Conservation (phyloP, 2,329 filamentous ascomycete genomes). For the Zelopaecilomyces penicillatus region DNA sequence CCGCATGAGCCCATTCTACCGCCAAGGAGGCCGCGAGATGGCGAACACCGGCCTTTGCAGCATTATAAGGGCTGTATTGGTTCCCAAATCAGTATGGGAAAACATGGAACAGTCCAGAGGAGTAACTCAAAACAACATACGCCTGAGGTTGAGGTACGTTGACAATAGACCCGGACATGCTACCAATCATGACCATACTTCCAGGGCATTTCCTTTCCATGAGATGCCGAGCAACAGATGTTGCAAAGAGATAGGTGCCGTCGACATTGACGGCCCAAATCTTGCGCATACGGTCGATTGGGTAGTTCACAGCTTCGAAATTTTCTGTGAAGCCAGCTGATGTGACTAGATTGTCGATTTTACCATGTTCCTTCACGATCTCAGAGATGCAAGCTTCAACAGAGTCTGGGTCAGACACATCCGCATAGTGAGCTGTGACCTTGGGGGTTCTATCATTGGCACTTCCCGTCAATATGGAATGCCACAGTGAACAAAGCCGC, state of each 20-base stretch:
- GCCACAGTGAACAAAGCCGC: background rate
- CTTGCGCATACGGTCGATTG: conserved; percentile 83
- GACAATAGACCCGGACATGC: conserved; percentile 89
- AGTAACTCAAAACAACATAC: conserved; percentile 31
- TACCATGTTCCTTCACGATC: conserved; percentile 52
- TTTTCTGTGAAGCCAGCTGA: conserved; percentile 97
- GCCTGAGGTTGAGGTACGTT: conserved; percentile 92
- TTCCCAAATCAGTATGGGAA: background rate
- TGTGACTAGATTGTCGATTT: conserved; percentile 86
- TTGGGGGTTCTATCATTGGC: conserved; percentile 42
- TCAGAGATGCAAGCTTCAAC: conserved; percentile 67
- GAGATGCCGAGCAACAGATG: conserved; percentile 75
- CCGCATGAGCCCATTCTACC: conserved; percentile 84
- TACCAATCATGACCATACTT: conserved; percentile 89
- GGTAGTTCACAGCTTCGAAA: conserved; percentile 85
- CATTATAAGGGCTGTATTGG: conserved; percentile 67
- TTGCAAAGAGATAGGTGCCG: conserved; percentile 84
- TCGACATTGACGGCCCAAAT: conserved; percentile 91
- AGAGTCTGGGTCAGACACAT: conserved; percentile 73
- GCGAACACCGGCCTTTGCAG: conserved; percentile 82
- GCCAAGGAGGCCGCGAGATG: conserved; percentile 82
- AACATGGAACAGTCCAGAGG: no score
- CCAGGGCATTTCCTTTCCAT: conserved; percentile 73
- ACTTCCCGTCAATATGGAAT: background rate
- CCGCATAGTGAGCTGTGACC: conserved; percentile 83